Conservation (phyloP, 2,329 filamentous ascomycete species). For the Stromatinia cepivora region DNA sequence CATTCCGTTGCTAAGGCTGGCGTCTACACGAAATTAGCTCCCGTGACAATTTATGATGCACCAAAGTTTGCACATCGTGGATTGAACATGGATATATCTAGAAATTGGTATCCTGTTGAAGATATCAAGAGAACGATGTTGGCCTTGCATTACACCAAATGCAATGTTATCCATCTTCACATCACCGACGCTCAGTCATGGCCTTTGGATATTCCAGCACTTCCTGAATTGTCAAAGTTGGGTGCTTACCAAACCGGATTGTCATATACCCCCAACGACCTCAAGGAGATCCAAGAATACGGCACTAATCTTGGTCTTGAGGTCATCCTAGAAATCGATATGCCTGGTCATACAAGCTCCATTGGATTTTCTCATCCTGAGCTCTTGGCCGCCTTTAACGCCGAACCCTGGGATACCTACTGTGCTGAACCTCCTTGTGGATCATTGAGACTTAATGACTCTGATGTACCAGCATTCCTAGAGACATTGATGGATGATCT, state of each 20-base stretch:
- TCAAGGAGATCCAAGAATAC: constrained; percentile 68
- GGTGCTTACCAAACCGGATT: constrained; percentile 70
- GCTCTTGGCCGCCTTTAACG: constrained; percentile 64
- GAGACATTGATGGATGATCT: constrained; percentile 73
- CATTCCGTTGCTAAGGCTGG: constrained; percentile 57
- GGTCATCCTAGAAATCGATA: constrained; percentile 75
- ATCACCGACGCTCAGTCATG: constrained; percentile 82
- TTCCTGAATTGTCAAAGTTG: constrained; percentile 70
- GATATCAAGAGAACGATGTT: constrained; percentile 77
- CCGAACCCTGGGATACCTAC: constrained; percentile 57
- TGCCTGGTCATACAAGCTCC: constrained; percentile 74
- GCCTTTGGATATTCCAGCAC: constrained; percentile 75
- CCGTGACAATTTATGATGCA: constrained; percentile 68
- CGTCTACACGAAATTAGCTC: constrained; percentile 69
- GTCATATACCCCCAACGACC: constrained; percentile 65
- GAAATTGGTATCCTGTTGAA: constrained; percentile 55
- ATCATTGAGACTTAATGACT: constrained; percentile 74
- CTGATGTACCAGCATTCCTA: constrained; percentile 69
- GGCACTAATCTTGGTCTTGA: constrained; percentile 68
- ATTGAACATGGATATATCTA: constrained; percentile 74
- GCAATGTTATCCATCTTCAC: constrained; percentile 81
- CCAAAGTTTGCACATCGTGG: constrained; percentile 78
- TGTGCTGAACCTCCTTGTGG: constrained; percentile 65
- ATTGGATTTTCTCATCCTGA: constrained; percentile 69
- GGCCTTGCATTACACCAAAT: constrained; percentile 74